phyloP scores from a whole-genome alignment of 202 grass and related monocot genomes.

The Tripidium arundinaceum region DNA sequence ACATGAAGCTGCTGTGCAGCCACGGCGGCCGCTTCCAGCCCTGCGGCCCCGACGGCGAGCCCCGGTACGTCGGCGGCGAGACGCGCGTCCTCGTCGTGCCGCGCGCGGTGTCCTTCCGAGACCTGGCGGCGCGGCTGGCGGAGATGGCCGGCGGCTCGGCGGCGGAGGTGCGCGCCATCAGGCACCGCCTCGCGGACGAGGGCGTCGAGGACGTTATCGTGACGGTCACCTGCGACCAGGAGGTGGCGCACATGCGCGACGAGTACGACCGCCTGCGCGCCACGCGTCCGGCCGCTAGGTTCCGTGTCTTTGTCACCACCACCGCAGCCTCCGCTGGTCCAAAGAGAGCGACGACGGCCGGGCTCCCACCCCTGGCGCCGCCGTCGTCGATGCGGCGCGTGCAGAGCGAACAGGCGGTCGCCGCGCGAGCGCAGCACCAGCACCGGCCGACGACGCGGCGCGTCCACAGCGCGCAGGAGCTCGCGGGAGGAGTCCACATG shows the following conservation, averaged over 20 bases:
- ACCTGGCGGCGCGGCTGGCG: constrained; percentile 38
- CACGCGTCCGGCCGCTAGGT: background rate
- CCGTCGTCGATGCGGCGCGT: background rate
- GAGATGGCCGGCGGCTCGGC: constrained; percentile 14
- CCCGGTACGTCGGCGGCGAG: constrained; percentile 70
- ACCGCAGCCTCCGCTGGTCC: too few relatives aligned
- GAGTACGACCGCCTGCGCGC: constrained; percentile 45
- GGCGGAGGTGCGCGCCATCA: constrained; percentile 11
- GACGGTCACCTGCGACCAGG: constrained; percentile 57
- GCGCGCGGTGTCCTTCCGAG: constrained; percentile 47
- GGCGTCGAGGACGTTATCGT: constrained; percentile 53
- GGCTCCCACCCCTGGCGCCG: background rate
- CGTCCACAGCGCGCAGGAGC: constrained; percentile 32
- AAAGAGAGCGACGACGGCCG: background rate
- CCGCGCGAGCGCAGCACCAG: background rate
- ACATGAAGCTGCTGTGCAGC: constrained; percentile 62
- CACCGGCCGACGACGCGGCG: background rate
- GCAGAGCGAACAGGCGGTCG: constrained; percentile 20
- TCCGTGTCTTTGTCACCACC: constrained; percentile 22
- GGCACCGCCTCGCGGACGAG: constrained; percentile 45
- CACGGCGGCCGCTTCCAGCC: constrained; percentile 58
- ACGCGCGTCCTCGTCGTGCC: constrained; percentile 55
- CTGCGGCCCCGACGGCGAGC: constrained; percentile 28
- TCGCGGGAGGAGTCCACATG: background rate
- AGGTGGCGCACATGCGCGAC: constrained; percentile 63